Evolutionary conservation across 2,329 filamentous ascomycete species (phyloP).

Genomic region (Phyllosticta paracitricarpa): DNA sequence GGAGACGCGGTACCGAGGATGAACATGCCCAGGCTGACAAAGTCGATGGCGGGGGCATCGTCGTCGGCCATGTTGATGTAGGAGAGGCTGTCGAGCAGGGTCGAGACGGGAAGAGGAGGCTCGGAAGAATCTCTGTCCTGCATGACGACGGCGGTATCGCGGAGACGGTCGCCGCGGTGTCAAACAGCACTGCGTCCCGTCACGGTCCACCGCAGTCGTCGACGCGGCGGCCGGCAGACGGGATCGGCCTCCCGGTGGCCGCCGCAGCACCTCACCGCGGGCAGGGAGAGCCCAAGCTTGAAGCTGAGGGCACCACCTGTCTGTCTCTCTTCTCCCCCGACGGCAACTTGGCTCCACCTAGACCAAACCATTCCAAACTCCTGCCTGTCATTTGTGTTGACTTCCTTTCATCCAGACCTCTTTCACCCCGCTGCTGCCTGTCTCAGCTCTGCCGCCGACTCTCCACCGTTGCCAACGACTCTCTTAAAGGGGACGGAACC

Average conservation of each 20-base stretch:
- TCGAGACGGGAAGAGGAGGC: slow-evolving; percentile 1
- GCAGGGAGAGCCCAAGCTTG: neutral
- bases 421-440: neutral
- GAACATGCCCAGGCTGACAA: slow-evolving; percentile 54
- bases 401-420: neutral
- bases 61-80: slow-evolving; percentile 11
- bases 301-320: neutral
- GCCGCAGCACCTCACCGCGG: too few species aligned
- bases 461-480: neutral
- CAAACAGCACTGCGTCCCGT: neutral
- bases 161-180: neutral
- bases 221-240: neutral
- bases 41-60: slow-evolving; percentile 34
- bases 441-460: neutral
- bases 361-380: neutral
- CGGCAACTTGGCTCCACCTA: neutral
- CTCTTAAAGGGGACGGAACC: neutral
- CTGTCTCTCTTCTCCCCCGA: neutral
- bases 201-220: too few species aligned
- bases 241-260: neutral
- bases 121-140: neutral
- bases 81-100: slow-evolving; percentile 6
- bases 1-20: slow-evolving; percentile 43
- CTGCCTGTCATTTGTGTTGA: neutral
- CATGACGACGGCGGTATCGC: neutral